Evolutionary conservation across 1,284 basidiomycete species (phyloP).

Genomic region (Athelia sp.): DNA sequence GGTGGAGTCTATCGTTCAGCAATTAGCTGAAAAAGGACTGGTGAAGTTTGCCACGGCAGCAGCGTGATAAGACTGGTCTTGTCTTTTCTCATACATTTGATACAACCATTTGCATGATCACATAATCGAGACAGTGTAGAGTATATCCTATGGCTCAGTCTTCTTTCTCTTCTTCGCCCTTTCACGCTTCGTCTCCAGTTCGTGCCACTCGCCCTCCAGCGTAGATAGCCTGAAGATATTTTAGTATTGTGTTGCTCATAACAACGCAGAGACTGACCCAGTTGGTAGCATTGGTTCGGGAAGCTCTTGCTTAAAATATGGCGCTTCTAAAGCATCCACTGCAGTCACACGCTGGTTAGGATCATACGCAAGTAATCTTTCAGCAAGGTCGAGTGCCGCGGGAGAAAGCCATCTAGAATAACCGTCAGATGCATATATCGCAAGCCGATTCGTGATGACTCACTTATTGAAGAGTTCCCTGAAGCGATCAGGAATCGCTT

Average conservation of each 20-base stretch:
- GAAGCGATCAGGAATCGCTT: conserved; percentile 68
- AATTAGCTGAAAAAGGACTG: conserved; percentile 66
- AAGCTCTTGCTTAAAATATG: conserved; percentile 81
- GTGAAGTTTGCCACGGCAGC: conserved; percentile 33
- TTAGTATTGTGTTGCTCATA: conserved; percentile 11
- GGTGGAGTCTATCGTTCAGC: conserved; percentile 81
- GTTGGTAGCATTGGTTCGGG: conserved; percentile 73
- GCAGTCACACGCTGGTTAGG: conserved; percentile 79
- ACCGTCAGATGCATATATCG: conserved; percentile 4
- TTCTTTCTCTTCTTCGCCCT: conserved; percentile 70
- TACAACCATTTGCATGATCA: neutral
- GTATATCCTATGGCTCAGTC: conserved; percentile 28
- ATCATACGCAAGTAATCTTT: conserved; percentile 80
- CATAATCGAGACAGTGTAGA: neutral
- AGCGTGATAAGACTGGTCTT: conserved; percentile 6
- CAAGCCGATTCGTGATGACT: conserved; percentile 19
- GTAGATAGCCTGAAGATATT: conserved; percentile 49
- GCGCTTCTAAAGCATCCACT: conserved; percentile 69
- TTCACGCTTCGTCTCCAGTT: conserved; percentile 85
- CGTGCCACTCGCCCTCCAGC: conserved; percentile 94
- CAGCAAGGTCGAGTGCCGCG: conserved; percentile 81
- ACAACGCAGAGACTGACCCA: conserved; percentile 51
- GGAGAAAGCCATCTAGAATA: conserved; percentile 71
- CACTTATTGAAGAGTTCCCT: conserved; percentile 77
- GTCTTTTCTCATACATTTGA: neutral